Percentiles rank a stretch among this genome's conserved stretches.
These are phyloP conservation scores for Hypocrella siamensis DNA, from an alignment of 2,329 filamentous ascomycete genomes.

Conservation along the genomic window DNA sequence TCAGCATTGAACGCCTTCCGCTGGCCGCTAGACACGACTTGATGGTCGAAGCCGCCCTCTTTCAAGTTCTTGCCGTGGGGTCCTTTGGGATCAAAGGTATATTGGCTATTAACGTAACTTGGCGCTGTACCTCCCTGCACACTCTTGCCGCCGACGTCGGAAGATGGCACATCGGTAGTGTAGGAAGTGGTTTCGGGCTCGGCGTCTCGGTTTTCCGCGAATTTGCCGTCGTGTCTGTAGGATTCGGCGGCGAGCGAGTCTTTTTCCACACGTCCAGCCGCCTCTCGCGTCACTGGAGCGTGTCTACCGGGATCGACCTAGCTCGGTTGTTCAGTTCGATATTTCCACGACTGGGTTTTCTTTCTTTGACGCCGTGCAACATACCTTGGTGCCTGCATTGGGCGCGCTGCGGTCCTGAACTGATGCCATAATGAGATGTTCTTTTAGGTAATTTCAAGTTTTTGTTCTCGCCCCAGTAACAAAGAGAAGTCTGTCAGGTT, in stretches of 20 bases:
- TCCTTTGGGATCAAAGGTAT: conserved; percentile 13
- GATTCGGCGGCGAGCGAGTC: conserved; percentile 71
- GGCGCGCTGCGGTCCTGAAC: conserved; percentile 1
- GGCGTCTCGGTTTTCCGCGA: conserved; percentile 41
- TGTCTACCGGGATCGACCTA: conserved; percentile 31
- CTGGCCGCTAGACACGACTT: conserved; percentile 17
- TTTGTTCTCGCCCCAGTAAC: too few species aligned
- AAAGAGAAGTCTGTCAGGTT: too few species aligned
- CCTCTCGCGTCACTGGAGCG: conserved; percentile 39
- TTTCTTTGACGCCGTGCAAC: too few species aligned
- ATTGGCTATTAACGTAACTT: conserved; percentile 20
- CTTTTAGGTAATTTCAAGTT: not conserved
- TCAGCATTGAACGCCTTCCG: conserved; percentile 24
- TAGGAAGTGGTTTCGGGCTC: conserved; percentile 8
- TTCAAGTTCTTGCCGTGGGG: conserved; percentile 29
- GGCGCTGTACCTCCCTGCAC: conserved; percentile 15
- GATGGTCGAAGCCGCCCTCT: conserved; percentile 18
- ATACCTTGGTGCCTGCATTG: conserved; percentile 4
- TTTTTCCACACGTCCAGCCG: conserved; percentile 44
- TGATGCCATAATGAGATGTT: conserved; percentile 1
- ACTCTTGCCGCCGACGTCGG: conserved; percentile 3
- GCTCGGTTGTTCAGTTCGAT: too few species aligned
- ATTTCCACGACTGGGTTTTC: not conserved
- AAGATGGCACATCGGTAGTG: conserved; percentile 23
- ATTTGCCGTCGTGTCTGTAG: conserved; percentile 39